Evolutionary conservation across 2,329 filamentous ascomycete species (phyloP), one percentile per base, ranked within the genome.

Genomic region (Paramyrothecium sp.): DNA sequence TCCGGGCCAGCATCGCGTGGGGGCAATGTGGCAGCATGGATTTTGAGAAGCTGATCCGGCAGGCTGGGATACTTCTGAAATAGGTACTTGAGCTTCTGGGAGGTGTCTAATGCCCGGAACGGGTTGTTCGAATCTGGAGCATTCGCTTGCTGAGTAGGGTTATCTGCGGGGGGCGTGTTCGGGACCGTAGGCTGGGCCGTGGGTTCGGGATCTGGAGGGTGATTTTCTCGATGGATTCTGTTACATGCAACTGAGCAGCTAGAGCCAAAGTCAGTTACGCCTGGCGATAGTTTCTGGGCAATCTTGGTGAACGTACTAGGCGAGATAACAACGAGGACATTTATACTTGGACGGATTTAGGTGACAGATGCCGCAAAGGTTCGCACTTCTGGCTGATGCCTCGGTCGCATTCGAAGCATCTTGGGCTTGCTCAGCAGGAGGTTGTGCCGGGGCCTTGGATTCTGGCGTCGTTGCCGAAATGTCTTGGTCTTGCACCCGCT

Each of bases 191-290:
- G 22, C 60, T 55, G 38, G 67, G 63, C 33, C 65, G 58, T 33
- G 26, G 69, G 69, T 50, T 71, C 69, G 13, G 70, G 68, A 46
- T 80, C 71, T 55, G 74, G 71, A 3, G 79, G 79, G 62, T 83
- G 78, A 55, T 77, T 80, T 48, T 79, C 76, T 44, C 77, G 78
- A 66, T 85, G 82, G 51, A 72, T 63, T 61, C 77, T 83, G 58
- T 78, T 84, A 69, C 85, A 88, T 20, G 76, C 67, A 46, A 88
- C 77, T 1, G 84, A 88, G 66, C 85, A 88, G 65, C 84, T 86
- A 61, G 34, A 46, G 13, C 10, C 20, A 3, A 23, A 23, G 19
- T 19, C 21, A 52, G 22, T 23, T n/a, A 44, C 11, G 30, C 19
- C 10, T 11, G 50, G 26, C 12, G 13, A 21, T 17, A 12, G n/a